Conservation (phyloP, 768 basidiomycete species). For the Cystofilobasidium bisporidii region DNA sequence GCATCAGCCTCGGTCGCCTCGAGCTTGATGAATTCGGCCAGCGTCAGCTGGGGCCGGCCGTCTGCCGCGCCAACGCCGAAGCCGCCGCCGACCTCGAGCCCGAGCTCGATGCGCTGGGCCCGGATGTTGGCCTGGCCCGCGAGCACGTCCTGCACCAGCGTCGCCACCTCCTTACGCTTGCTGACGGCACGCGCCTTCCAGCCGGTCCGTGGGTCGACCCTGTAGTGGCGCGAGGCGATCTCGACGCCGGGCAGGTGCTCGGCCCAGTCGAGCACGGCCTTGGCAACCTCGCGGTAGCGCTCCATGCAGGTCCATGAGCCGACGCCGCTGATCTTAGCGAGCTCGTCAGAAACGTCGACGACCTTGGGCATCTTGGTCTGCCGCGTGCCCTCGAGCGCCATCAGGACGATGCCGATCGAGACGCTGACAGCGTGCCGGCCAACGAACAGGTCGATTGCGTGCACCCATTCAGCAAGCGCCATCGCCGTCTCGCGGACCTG, state of each 20-base stretch:
- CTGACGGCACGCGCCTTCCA: neutral
- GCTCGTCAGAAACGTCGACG: slow-evolving; percentile 20
- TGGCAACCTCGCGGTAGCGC: slow-evolving; percentile 21
- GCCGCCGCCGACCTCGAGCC: slow-evolving; percentile 5
- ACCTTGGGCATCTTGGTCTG: slow-evolving; percentile 11
- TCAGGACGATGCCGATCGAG: slow-evolving; percentile 22
- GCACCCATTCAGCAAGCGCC: slow-evolving; percentile 12
- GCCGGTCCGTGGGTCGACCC: neutral
- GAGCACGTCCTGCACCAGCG: slow-evolving; percentile 14
- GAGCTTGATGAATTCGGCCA: neutral
- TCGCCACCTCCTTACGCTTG: slow-evolving; percentile 21
- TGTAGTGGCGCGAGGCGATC: neutral
- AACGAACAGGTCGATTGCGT: slow-evolving; percentile 16
- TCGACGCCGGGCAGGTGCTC: slow-evolving; percentile 24
- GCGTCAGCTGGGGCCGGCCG: neutral
- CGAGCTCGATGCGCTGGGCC: slow-evolving; percentile 9
- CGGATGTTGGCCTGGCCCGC: slow-evolving; percentile 8
- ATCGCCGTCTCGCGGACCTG: slow-evolving; percentile 11
- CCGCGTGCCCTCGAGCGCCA: slow-evolving; percentile 19
- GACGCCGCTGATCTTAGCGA: slow-evolving; percentile 11
- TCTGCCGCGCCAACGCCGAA: neutral
- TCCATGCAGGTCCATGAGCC: slow-evolving; percentile 25
- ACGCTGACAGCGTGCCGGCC: slow-evolving; percentile 24
- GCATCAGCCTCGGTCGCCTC: neutral
- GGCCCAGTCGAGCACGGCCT: slow-evolving; percentile 22